phyloP scores from a whole-genome alignment of 1,139 yeast genomes.

The Lipomyces yarrowii region DNA sequence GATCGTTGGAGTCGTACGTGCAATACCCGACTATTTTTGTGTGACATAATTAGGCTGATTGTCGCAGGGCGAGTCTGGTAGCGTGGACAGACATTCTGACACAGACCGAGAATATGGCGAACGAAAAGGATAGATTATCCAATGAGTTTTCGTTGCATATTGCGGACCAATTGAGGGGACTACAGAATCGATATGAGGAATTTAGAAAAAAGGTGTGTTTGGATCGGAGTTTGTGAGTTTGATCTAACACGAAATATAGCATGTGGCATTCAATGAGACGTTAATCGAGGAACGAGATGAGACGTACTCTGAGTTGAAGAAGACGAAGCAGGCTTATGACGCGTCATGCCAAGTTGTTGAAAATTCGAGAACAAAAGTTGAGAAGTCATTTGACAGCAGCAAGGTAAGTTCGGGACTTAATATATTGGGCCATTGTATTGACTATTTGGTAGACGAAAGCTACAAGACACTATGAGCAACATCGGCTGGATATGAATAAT shows the following conservation, averaged over 20 bases:
- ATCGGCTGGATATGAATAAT: constrained; percentile 78
- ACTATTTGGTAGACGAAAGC: constrained; percentile 26
- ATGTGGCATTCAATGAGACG: constrained; percentile 61
- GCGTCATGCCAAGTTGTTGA: constrained; percentile 80
- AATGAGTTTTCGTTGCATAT: constrained; percentile 63
- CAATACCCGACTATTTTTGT: not conserved
- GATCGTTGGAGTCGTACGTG: constrained; percentile 65
- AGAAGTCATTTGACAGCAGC: constrained; percentile 43
- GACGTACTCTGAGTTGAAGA: constrained; percentile 66
- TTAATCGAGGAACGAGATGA: constrained; percentile 60
- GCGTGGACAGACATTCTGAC: constrained; percentile 89
- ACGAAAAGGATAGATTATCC: constrained; percentile 64
- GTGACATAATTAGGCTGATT: not conserved
- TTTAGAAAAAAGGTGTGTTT: constrained; percentile 50
- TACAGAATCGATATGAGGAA: constrained; percentile 57
- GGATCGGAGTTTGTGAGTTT: not conserved
- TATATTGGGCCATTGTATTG: not conserved
- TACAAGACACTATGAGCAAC: constrained; percentile 48
- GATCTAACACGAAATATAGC: constrained; percentile 33
- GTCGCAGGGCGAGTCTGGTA: constrained; percentile 76
- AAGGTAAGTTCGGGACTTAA: constrained; percentile 11
- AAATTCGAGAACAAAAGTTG: constrained; percentile 68
- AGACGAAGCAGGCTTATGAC: constrained; percentile 77
- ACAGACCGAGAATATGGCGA: constrained; percentile 80
- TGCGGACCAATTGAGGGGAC: constrained; percentile 61